Evolutionary conservation across 2,329 filamentous ascomycete genomes (phyloP).

Genomic region (Polytolypa hystricis): DNA sequence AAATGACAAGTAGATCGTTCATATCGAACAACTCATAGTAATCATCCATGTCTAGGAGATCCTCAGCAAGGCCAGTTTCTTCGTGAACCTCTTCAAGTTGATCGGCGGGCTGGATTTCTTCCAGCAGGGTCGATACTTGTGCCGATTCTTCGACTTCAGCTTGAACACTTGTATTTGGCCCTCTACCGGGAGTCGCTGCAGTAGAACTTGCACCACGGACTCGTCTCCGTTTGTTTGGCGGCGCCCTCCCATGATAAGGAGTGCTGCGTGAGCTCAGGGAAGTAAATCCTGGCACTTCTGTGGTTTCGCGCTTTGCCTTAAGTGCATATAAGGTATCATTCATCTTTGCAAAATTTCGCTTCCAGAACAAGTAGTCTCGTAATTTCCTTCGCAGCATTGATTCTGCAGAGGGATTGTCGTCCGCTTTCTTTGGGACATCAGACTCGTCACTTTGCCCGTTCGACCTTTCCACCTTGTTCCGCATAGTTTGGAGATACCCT

Average conservation of each 20-base stretch:
- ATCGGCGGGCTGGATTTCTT: slow-evolving; percentile 71
- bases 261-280: slow-evolving; percentile 12
- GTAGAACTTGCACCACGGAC: slow-evolving; percentile 62
- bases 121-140: slow-evolving; percentile 72
- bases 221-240: slow-evolving; percentile 75
- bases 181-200: slow-evolving; percentile 47
- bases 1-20: slow-evolving; percentile 75
- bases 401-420: slow-evolving; percentile 56
- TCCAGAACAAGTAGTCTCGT: slow-evolving; percentile 81
- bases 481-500: slow-evolving; percentile 87
- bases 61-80: slow-evolving; percentile 63
- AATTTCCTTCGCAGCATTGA: slow-evolving; percentile 87
- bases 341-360: slow-evolving; percentile 75
- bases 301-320: slow-evolving; percentile 17
- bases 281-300: slow-evolving; percentile 15
- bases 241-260: slow-evolving; percentile 49
- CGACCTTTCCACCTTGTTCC: slow-evolving; percentile 45
- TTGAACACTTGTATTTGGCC: slow-evolving; percentile 62
- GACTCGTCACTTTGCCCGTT: slow-evolving; percentile 7
- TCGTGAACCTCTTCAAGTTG: slow-evolving; percentile 47
- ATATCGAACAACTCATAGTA: slow-evolving; percentile 88
- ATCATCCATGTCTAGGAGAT: slow-evolving; percentile 81
- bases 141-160: slow-evolving; percentile 66
- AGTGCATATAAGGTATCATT: slow-evolving; percentile 41
- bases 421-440: slow-evolving; percentile 19